These are phyloP conservation scores for Globisporangium abappressorium DNA, from an alignment of 352 stramenopile genomes.

Conservation along the genomic window DNA sequence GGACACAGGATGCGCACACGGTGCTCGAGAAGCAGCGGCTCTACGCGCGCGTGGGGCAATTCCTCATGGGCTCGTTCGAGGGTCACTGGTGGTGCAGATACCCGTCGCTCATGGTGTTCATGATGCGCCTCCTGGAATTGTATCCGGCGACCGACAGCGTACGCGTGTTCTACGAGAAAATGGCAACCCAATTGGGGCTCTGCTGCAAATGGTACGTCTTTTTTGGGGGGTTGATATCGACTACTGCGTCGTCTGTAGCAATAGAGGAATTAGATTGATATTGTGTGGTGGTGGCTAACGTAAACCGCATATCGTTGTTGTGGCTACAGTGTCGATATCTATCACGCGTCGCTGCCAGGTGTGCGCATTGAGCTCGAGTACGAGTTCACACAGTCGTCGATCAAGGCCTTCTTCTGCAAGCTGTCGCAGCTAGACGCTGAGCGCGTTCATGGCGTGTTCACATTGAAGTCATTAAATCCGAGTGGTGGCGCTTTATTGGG, in stretches of 20 bases:
- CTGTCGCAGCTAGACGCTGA: slow-evolving; percentile 68
- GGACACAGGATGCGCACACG: slow-evolving; percentile 24
- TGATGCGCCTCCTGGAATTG: slow-evolving; percentile 84
- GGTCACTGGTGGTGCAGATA: slow-evolving; percentile 82
- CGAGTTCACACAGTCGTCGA: slow-evolving; percentile 71
- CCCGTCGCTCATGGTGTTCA: slow-evolving; percentile 82
- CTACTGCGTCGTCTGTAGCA: neutral
- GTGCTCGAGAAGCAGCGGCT: slow-evolving; percentile 64
- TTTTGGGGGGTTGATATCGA: neutral
- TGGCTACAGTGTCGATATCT: slow-evolving; percentile 72
- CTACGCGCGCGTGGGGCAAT: slow-evolving; percentile 75
- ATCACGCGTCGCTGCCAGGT: slow-evolving; percentile 71
- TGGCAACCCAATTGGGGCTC: slow-evolving; percentile 54
- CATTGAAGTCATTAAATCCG: slow-evolving; percentile 13
- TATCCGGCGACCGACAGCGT: slow-evolving; percentile 70
- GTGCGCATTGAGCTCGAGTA: slow-evolving; percentile 73
- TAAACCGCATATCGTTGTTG: neutral
- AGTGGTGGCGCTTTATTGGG: neutral
- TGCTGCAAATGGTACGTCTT: slow-evolving; percentile 64
- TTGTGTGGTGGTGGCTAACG: neutral
- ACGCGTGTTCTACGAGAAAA: slow-evolving; percentile 68
- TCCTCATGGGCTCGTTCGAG: slow-evolving; percentile 64
- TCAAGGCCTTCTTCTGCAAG: slow-evolving; percentile 77
- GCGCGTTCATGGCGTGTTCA: slow-evolving; percentile 57
- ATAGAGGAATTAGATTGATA: neutral